These are phyloP conservation scores for Calonectria montana DNA, from an alignment of 2,329 filamentous ascomycete species.

Conservation along the genomic window DNA sequence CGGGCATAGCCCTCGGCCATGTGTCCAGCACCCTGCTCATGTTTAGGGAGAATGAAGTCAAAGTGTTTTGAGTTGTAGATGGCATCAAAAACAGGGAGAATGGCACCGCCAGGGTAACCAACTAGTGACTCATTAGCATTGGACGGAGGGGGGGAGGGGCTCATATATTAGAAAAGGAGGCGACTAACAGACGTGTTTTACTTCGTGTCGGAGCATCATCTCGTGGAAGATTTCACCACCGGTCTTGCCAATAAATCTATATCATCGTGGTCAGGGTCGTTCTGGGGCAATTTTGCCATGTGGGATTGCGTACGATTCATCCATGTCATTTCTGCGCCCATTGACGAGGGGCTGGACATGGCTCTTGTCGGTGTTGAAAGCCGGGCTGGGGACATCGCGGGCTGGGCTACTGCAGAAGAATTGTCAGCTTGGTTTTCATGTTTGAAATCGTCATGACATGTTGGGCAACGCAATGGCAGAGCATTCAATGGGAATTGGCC, in stretches of 20 bases:
- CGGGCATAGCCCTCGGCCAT: slow-evolving; percentile 98
- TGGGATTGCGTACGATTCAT: slow-evolving; percentile 77
- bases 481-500: slow-evolving; percentile 2
- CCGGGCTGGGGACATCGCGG: slow-evolving; percentile 71
- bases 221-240: slow-evolving; percentile 98
- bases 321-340: slow-evolving; percentile 71
- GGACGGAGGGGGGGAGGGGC: too few species aligned
- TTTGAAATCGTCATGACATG: slow-evolving; percentile 5
- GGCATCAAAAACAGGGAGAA: slow-evolving; percentile 97
- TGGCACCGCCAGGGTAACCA: slow-evolving; percentile 93
- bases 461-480: slow-evolving; percentile 6
- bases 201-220: slow-evolving; percentile 94
- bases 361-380: slow-evolving; percentile 64
- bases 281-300: background rate
- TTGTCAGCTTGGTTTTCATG: slow-evolving; percentile 28
- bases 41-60: slow-evolving; percentile 92
- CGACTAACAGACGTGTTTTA: slow-evolving; percentile 92
- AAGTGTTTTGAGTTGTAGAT: slow-evolving; percentile 99
- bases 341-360: slow-evolving; percentile 79
- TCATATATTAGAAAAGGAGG: background rate
- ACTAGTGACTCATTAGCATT: slow-evolving; percentile 58
- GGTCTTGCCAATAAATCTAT: slow-evolving; percentile 90
- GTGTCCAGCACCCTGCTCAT: slow-evolving; percentile 98
- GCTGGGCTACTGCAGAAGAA: slow-evolving; percentile 47
- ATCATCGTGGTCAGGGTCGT: slow-evolving; percentile 11